A percentile compares a stretch with the other conserved stretches of the same genome.
Evolutionary conservation across 495 filamentous ascomycete species (phyloP).

Genomic region (Durotheca rogersii): DNA sequence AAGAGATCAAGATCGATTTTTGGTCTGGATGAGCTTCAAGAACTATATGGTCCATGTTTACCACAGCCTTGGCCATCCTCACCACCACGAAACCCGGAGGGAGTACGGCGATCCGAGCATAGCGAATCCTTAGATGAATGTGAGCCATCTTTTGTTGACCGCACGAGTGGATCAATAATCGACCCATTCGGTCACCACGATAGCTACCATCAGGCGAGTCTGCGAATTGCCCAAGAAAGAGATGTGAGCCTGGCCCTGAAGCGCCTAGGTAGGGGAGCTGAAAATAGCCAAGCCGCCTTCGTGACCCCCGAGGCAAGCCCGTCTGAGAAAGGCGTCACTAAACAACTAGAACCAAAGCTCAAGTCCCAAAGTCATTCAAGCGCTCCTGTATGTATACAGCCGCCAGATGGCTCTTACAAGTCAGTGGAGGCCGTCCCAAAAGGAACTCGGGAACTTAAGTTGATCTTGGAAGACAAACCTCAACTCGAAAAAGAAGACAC

Average conservation of each 20-base stretch:
- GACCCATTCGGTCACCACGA: conserved; percentile 14
- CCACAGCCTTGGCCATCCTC: too few relatives aligned
- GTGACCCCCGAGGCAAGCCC: conserved; percentile 6
- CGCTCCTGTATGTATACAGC: neutral
- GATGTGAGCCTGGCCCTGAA: conserved; percentile 27
- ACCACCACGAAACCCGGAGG: neutral
- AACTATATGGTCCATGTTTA: too few relatives aligned
- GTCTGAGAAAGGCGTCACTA: neutral
- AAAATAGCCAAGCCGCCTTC: conserved; percentile 1
- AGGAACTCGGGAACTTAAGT: neutral
- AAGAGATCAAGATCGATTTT: conserved; percentile 3
- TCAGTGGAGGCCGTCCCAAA: neutral
- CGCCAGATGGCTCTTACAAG: neutral
- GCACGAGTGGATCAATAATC: neutral
- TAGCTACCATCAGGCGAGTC: conserved; percentile 2
- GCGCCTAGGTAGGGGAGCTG: conserved; percentile 5
- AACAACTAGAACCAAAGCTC: neutral
- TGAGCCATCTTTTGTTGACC: conserved; percentile 1
- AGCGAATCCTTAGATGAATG: conserved; percentile 16
- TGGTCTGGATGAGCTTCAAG: neutral
- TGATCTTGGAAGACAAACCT: neutral
- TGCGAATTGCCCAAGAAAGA: conserved; percentile 12
- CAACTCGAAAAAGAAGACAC: neutral
- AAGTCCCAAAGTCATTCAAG: neutral
- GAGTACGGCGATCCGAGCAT: conserved; percentile 5